Base-by-base conservation (phyloP, 1,284 basidiomycete genomes). In the Austroboletus niveus region DNA sequence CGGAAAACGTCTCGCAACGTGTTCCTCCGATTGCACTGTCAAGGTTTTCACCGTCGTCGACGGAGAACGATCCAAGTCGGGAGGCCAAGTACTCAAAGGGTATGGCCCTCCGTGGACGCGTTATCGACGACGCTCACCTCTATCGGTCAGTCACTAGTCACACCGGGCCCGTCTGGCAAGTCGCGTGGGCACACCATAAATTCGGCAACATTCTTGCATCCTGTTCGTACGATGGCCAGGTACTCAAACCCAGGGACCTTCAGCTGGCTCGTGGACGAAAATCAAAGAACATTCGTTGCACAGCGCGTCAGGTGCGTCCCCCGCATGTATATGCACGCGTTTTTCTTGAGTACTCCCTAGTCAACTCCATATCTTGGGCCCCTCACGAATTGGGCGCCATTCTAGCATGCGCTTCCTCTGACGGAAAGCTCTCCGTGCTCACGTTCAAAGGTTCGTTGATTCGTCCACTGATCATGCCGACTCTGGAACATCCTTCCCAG, bases 341-440 rank as follows among this genome's bases (percentile, higher is more conserved):
- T 42, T 27, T 22, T 20, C 45, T 42, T 51, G 14, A 52, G 14
- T 8, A 12, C 31, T 12, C 1, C 20, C 8, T 56, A 93, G 96
- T 98, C 53, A 99, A 99, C 73, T 95, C 95, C 1, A 91, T 99
- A 36, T 92, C 94, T 0, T 99, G 97, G 96, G 95, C 96, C 32
- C 94, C 97, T 1, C 94, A 97, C 62, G 96, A 98, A 69, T 83
- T 98, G 12, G 96, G 97, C 48, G 93, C 97, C 0, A 95, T 98
- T 60, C 81, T 99, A 42, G 95, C 94, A 1, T 99, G 96, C 65
- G 96, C 96, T 1, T 96, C 92, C 17, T 97, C 94, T 3, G 96
- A 99, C 68, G 96, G 96, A 57, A 97, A 97, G 69, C 84, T 99
- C 47, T 98, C 96, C 8, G 94, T 99, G 27, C 77, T 99, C 54